These are phyloP conservation scores for Colletotrichum caudatum DNA, from an alignment of 2,329 filamentous ascomycete species.

Conservation along the genomic window DNA sequence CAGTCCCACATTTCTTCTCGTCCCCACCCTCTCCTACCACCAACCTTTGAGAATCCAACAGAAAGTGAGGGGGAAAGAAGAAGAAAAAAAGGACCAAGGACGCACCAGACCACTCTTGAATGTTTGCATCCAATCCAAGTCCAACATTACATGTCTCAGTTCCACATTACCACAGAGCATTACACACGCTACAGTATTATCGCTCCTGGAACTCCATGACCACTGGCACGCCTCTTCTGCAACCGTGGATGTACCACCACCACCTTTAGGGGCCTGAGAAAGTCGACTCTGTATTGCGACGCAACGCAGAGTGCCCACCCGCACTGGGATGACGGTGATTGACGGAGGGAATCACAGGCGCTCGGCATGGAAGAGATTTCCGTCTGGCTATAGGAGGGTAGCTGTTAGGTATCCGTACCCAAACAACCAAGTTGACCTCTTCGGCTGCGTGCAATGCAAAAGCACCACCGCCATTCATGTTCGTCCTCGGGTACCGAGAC, in stretches of 20 bases:
- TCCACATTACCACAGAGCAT: conserved; percentile 17
- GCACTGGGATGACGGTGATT: not conserved
- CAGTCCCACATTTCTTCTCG: conserved; percentile 9
- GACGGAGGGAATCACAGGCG: not conserved
- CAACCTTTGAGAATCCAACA: conserved; percentile 20
- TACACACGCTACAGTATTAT: not conserved
- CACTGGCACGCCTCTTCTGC: conserved; percentile 2
- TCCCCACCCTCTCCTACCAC: conserved; percentile 34
- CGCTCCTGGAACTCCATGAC: not conserved
- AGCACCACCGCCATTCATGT: conserved; percentile 20
- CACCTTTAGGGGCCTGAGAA: conserved; percentile 7
- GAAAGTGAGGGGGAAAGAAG: not conserved
- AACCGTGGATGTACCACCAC: conserved; percentile 1
- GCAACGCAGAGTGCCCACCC: not conserved
- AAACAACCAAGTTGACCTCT: conserved; percentile 16
- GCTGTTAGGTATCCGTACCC: not conserved
- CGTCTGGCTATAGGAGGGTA: not conserved
- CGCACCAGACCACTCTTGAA: not conserved
- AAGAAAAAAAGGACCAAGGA: not conserved
- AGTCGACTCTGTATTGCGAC: not conserved
- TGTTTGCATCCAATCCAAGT: conserved; percentile 16
- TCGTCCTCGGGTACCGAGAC: conserved; percentile 12
- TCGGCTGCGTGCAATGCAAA: conserved; percentile 28
- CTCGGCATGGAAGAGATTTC: not conserved
- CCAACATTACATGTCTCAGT: conserved; percentile 3